A percentile compares a stretch with the other conserved stretches of the same genome.
Conservation (phyloP, 441 rosid genomes). For the Eruca vesicaria region DNA sequence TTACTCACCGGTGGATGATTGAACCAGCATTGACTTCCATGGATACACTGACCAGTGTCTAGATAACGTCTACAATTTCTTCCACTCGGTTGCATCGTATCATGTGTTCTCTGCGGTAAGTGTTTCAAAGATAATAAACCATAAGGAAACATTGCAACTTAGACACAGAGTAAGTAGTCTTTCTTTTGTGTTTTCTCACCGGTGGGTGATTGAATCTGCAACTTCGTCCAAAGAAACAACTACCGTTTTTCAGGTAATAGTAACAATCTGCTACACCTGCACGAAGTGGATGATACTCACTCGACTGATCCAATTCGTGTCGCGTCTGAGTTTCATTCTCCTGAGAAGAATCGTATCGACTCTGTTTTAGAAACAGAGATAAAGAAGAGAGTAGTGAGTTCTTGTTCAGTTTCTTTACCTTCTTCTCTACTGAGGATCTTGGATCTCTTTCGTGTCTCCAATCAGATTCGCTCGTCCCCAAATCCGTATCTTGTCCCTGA, state of each 20-base stretch:
- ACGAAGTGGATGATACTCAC: neutral
- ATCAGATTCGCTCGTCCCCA: neutral
- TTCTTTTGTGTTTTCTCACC: neutral
- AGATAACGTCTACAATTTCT: neutral
- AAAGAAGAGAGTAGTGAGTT: neutral
- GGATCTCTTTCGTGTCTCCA: neutral
- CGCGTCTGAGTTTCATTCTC: neutral
- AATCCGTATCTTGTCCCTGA: neutral
- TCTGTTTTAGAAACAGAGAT: neutral
- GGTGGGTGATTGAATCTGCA: neutral
- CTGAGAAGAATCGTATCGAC: neutral
- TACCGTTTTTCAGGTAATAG: neutral
- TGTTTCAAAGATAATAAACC: neutral
- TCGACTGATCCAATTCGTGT: neutral
- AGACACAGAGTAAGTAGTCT: neutral
- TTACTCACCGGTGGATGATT: slow-evolving; percentile 41
- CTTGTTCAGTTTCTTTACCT: slow-evolving; percentile 2
- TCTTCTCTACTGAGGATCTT: neutral
- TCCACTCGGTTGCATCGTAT: neutral
- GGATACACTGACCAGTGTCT: slow-evolving; percentile 35
- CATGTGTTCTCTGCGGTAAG: neutral
- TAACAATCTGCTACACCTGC: neutral
- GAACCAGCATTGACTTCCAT: slow-evolving; percentile 57
- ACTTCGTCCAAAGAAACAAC: neutral
- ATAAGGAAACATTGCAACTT: neutral